Conservation (phyloP, 1,139 yeast species). For the Suhomyces guaymorum region DNA sequence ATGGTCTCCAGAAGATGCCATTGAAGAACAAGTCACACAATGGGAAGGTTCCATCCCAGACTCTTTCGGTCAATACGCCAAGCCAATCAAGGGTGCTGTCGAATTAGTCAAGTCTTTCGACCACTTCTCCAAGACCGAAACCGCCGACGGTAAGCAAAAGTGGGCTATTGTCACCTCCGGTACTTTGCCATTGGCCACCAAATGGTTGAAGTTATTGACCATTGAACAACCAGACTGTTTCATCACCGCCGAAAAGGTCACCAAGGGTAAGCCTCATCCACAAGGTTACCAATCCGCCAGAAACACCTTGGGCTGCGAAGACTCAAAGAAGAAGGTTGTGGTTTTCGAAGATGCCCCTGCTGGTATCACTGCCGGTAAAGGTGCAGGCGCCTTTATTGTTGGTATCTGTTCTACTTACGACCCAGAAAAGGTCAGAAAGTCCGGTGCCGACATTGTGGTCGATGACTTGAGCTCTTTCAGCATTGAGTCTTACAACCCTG, state of each 20-base stretch:
- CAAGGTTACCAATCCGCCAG: constrained; percentile 74
- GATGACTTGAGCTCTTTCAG: constrained; percentile 59
- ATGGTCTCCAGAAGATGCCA: constrained; percentile 76
- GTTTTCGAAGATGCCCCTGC: constrained; percentile 91
- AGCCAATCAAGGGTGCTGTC: constrained; percentile 73
- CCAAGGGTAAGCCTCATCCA: constrained; percentile 81
- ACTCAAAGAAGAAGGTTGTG: constrained; percentile 50
- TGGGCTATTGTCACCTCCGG: constrained; percentile 91
- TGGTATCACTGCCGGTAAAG: constrained; percentile 82
- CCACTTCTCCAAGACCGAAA: constrained; percentile 39
- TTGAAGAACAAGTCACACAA: constrained; percentile 62
- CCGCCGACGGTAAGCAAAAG: constrained; percentile 47
- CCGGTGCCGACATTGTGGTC: constrained; percentile 82
- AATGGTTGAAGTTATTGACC: constrained; percentile 72
- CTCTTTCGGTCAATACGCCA: constrained; percentile 68
- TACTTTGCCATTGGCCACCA: constrained; percentile 70
- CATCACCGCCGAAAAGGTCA: constrained; percentile 78
- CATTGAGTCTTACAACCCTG: constrained; percentile 45
- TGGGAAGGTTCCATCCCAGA: constrained; percentile 74
- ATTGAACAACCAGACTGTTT: constrained; percentile 67
- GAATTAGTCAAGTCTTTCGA: constrained; percentile 60
- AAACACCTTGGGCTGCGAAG: constrained; percentile 54
- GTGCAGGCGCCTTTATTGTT: constrained; percentile 78
- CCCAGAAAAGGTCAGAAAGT: constrained; percentile 63
- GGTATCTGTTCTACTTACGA: constrained; percentile 83